A percentile compares a stretch with the other conserved stretches of the same genome.
Conservation (phyloP, 495 filamentous ascomycete genomes). For the Trichoderma erinaceum region DNA sequence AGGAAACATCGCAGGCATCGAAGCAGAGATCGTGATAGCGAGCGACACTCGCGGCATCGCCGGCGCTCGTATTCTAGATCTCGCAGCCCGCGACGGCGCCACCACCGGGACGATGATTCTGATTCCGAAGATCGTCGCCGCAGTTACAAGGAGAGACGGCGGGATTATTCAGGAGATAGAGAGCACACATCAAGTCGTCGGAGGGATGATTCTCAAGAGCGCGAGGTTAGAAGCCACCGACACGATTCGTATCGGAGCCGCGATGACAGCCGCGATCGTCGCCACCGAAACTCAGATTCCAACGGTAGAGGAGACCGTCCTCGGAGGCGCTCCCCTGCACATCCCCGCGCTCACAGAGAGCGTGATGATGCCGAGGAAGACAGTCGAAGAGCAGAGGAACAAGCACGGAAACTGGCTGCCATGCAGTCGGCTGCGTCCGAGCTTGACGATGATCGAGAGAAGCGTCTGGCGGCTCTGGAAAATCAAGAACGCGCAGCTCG, state of each 20-base stretch:
- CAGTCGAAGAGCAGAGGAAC: conserved; percentile 38
- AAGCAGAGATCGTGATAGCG: background rate
- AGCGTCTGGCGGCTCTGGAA: conserved; percentile 61
- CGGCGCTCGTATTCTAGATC: conserved; percentile 17
- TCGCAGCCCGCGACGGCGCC: conserved; percentile 9
- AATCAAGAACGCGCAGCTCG: conserved; percentile 56
- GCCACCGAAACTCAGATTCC: conserved; percentile 23
- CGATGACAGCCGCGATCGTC: conserved; percentile 37
- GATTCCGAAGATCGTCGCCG: conserved; percentile 2
- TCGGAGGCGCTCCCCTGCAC: conserved; percentile 28
- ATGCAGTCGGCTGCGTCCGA: conserved; percentile 84
- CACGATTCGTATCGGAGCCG: conserved; percentile 27
- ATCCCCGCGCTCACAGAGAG: conserved; percentile 20
- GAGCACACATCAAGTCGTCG: background rate
- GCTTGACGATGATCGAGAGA: conserved; percentile 67
- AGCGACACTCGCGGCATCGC: conserved; percentile 12
- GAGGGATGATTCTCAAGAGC: background rate
- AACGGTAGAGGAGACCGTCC: conserved; percentile 21
- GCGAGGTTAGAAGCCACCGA: conserved; percentile 1
- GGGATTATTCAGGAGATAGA: conserved; percentile 17
- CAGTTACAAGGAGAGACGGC: conserved; percentile 17
- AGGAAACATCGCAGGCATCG: conserved; percentile 7
- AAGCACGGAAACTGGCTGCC: conserved; percentile 65
- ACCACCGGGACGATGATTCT: background rate
- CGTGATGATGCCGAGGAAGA: conserved; percentile 25